These are phyloP conservation scores for Apiotrichum domesticum DNA, from an alignment of 1,284 basidiomycete species.

Conservation along the genomic window DNA sequence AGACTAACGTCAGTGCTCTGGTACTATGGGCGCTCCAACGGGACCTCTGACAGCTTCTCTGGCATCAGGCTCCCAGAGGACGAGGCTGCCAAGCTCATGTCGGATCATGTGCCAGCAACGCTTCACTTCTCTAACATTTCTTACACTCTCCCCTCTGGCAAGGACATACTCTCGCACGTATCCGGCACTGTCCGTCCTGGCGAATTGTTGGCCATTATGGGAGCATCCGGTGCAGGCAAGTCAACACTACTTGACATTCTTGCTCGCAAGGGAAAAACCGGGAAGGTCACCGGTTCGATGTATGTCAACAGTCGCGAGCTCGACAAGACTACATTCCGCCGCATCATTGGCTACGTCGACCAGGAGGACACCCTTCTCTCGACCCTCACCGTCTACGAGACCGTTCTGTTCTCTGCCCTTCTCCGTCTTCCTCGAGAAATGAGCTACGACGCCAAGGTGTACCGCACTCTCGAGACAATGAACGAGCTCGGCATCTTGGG, in stretches of 20 bases:
- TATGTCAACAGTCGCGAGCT: slow-evolving; percentile 82
- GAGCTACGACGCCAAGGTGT: slow-evolving; percentile 89
- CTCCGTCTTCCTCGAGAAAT: slow-evolving; percentile 86
- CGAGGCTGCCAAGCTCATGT: slow-evolving; percentile 78
- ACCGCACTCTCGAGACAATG: slow-evolving; percentile 89
- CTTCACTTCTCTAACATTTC: slow-evolving; percentile 81
- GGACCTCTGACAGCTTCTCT: slow-evolving; percentile 59
- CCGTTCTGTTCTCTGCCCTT: slow-evolving; percentile 86
- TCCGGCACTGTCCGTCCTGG: slow-evolving; percentile 78
- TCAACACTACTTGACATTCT: slow-evolving; percentile 94
- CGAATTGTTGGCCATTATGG: slow-evolving; percentile 89
- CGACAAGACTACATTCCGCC: slow-evolving; percentile 67
- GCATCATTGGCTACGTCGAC: slow-evolving; percentile 81
- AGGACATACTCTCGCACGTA: slow-evolving; percentile 69
- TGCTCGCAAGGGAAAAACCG: slow-evolving; percentile 80
- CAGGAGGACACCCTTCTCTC: slow-evolving; percentile 97
- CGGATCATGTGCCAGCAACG: slow-evolving; percentile 85
- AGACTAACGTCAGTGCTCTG: slow-evolving; percentile 59
- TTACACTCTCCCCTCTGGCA: slow-evolving; percentile 62
- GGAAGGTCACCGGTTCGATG: slow-evolving; percentile 65
- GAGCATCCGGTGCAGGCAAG: slow-evolving; percentile 93
- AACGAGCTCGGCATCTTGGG: slow-evolving; percentile 87
- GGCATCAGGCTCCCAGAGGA: slow-evolving; percentile 71
- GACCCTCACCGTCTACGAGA: slow-evolving; percentile 96
- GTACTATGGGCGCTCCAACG: slow-evolving; percentile 72